Conservation (phyloP, 1,139 yeast species). For the Nakaseomyces sp. region DNA sequence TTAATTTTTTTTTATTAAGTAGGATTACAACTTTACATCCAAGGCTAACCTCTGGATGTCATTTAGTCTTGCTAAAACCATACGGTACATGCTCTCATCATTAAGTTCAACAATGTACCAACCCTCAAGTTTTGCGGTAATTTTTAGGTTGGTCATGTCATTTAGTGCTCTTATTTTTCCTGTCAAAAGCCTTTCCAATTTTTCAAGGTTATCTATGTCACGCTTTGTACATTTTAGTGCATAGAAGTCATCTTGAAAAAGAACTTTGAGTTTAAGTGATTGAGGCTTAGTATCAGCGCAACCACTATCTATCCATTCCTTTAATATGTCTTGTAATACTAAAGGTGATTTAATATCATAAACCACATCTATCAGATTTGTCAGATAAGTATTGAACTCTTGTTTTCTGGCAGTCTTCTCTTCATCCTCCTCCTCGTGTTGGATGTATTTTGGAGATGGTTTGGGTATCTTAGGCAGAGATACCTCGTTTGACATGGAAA, state of each 20-base stretch:
- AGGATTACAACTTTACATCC: slow-evolving; percentile 2
- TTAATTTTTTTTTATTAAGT: background rate
- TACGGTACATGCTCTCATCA: slow-evolving; percentile 13
- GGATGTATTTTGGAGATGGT: slow-evolving; percentile 9
- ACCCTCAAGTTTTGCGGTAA: slow-evolving; percentile 16
- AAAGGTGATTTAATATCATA: slow-evolving; percentile 3
- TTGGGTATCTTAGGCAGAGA: slow-evolving; percentile 15
- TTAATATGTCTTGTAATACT: slow-evolving; percentile 8
- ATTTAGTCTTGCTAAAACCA: slow-evolving; percentile 1
- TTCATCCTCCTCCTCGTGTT: background rate
- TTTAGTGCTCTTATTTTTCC: slow-evolving; percentile 7
- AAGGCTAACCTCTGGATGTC: slow-evolving; percentile 9
- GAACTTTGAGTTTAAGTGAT: slow-evolving; percentile 13
- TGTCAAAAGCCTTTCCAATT: slow-evolving; percentile 9
- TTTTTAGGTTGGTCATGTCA: slow-evolving; percentile 3
- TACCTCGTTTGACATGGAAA: slow-evolving; percentile 2
- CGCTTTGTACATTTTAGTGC: slow-evolving; percentile 11
- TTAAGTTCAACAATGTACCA: slow-evolving; percentile 19
- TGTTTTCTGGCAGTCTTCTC: slow-evolving; percentile 9
- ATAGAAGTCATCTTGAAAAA: slow-evolving; percentile 15
- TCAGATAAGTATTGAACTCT: slow-evolving; percentile 11
- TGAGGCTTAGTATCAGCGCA: background rate
- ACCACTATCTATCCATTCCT: slow-evolving; percentile 10
- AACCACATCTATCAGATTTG: slow-evolving; percentile 6
- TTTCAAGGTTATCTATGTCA: slow-evolving; percentile 10